Evolutionary conservation across 2,329 filamentous ascomycete species (phyloP), one percentile per base, ranked within the genome.

Genomic region (Eurotiales sp.): DNA sequence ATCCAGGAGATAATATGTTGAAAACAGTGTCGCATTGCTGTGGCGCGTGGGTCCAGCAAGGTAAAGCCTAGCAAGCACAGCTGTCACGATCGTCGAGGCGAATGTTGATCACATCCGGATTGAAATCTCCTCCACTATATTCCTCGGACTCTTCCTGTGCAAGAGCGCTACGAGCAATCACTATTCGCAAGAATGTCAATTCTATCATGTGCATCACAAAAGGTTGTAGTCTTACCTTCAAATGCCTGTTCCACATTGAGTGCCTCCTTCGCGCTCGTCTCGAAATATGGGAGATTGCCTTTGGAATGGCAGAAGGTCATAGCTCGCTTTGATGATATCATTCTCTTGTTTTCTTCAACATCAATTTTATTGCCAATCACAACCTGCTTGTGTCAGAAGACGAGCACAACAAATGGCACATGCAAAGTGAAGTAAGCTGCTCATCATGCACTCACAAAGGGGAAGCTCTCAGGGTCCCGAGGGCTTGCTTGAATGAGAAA

Each of bases 361-460:
- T 99, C 93, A 64, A 99, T 95, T 81, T 99, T 99, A 81, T 99
- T 99, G 52, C 93, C 93, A 53, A 99, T 83, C 34, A 99, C 93
- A 54, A 95, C 88, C 88, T 92, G 32, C 14, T 30, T 3, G 30
- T 41, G 30, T 51, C 23, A 51, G 48, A 29, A 39, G 23, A 19
- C 15, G 11, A 25, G 25, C 2, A 11, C 15, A 19, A 29, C 36
- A 30, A 19, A n/a, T n/a, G 19, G 25, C 2, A 11, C 15, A 19
- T 21, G 21, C 12, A 19, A 10, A 8, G 7, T 19, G 12, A 5
- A 2, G n/a, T n/a, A 8, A n/a, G 10, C 2, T 29, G 12, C 17
- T 15, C 10, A n/a, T 15, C n/a, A 11, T 36, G n/a, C 10, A 76
- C 87, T 72, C 74, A 96, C 93, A 68, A 99, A 99, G 45, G 93